A percentile compares a stretch with the other conserved stretches of the same genome.
These are phyloP conservation scores for Monilinia fructigena DNA, from an alignment of 2,329 filamentous ascomycete species.

Conservation along the genomic window DNA sequence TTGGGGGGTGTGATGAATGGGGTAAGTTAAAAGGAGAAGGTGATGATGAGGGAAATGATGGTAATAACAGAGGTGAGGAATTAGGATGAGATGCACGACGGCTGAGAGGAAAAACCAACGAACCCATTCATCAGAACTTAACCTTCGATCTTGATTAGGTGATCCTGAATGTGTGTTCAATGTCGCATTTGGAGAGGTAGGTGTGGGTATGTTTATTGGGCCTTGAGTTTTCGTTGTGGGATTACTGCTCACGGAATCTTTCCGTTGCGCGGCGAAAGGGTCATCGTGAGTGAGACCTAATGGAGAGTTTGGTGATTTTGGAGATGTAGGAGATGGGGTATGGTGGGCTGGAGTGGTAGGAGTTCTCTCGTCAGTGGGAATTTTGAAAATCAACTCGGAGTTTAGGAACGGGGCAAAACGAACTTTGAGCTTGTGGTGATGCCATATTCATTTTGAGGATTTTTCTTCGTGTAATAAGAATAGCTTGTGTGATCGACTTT, in stretches of 20 bases:
- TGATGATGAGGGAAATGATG: conserved; percentile 9
- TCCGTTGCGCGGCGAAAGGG: conserved; percentile 19
- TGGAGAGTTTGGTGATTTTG: background rate
- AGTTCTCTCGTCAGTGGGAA: background rate
- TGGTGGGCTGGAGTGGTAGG: background rate
- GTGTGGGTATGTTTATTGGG: conserved; percentile 5
- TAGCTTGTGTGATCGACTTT: background rate
- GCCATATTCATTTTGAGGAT: conserved; percentile 1
- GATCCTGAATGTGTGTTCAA: conserved; percentile 4
- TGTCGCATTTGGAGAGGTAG: conserved; percentile 1
- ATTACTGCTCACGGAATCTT: background rate
- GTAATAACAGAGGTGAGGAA: conserved; percentile 11
- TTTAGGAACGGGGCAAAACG: background rate
- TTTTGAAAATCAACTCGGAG: background rate
- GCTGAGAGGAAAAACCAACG: conserved; percentile 11
- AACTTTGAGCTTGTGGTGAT: conserved; percentile 20
- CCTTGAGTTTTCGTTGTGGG: background rate
- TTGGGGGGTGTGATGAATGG: conserved; percentile 11
- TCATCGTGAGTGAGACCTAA: conserved; percentile 1
- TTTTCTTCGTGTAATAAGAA: background rate
- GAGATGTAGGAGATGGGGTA: conserved; percentile 7
- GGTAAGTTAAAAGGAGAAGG: conserved; percentile 13
- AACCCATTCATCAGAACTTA: conserved; percentile 26
- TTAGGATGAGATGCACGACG: conserved; percentile 1
- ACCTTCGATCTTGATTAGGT: conserved; percentile 15